Percentiles rank a stretch among this genome's conserved stretches.
Evolutionary conservation across 495 filamentous ascomycete genomes (phyloP).

Genomic region (Hypomontagnella submonticulosa): DNA sequence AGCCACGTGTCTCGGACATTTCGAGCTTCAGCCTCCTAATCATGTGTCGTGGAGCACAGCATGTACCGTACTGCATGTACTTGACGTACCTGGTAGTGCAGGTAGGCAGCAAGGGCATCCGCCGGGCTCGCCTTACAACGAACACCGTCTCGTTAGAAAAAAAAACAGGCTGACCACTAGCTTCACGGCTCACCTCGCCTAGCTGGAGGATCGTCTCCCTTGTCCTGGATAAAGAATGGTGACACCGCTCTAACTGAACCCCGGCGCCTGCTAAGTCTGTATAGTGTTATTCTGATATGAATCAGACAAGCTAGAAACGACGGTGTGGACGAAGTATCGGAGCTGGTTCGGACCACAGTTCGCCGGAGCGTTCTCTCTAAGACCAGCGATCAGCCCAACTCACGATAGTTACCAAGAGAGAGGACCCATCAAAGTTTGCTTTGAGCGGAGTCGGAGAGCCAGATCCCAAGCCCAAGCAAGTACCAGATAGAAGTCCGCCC

Average conservation of each 20-base stretch:
- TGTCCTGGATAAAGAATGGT: slow-evolving; percentile 21
- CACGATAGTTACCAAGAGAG: slow-evolving; percentile 28
- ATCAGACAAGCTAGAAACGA: slow-evolving; percentile 21
- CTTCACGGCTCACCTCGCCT: slow-evolving; percentile 29
- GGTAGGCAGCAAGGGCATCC: no score
- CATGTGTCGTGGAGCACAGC: slow-evolving; percentile 20
- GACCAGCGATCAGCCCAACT: slow-evolving; percentile 24
- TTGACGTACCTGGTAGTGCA: no score
- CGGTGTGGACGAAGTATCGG: slow-evolving; percentile 8
- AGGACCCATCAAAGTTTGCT: slow-evolving; percentile 26
- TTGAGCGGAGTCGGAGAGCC: slow-evolving; percentile 22
- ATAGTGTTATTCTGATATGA: slow-evolving; percentile 6
- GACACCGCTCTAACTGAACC: slow-evolving; percentile 26
- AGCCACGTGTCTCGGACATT: slow-evolving; percentile 43
- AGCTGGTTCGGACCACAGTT: slow-evolving; percentile 27
- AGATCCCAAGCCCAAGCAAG: slow-evolving; percentile 14
- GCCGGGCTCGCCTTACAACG: slow-evolving; percentile 19
- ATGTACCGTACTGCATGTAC: background rate
- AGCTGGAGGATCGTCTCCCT: slow-evolving; percentile 35
- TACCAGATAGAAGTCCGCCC: slow-evolving; percentile 28
- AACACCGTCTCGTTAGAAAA: slow-evolving; percentile 20
- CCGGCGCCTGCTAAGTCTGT: slow-evolving; percentile 8
- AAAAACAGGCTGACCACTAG: slow-evolving; percentile 13
- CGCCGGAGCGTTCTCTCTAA: slow-evolving; percentile 17
- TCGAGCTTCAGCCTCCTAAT: slow-evolving; percentile 34